These are phyloP conservation scores for Phytophthora multivora DNA, from an alignment of 352 stramenopile genomes.

Conservation along the genomic window DNA sequence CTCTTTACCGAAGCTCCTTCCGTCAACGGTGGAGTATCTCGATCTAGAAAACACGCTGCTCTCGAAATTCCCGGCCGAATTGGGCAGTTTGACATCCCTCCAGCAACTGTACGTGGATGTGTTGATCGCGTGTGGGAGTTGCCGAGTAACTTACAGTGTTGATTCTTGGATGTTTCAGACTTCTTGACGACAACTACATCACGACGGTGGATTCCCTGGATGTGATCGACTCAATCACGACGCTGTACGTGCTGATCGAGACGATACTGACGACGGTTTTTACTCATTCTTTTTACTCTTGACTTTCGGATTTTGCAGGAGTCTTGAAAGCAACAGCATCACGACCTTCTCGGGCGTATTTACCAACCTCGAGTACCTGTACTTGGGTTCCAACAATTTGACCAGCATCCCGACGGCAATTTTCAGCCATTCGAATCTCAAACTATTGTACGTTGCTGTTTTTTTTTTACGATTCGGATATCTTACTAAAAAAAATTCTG, in stretches of 20 bases:
- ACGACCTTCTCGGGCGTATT: constrained; percentile 56
- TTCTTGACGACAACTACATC: constrained; percentile 42
- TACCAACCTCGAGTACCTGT: constrained; percentile 50
- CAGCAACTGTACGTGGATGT: constrained; percentile 18
- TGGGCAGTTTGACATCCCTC: constrained; percentile 21
- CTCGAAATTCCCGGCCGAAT: constrained; percentile 22
- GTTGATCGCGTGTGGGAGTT: neutral
- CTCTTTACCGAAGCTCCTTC: constrained; percentile 20
- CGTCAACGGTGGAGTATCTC: constrained; percentile 23
- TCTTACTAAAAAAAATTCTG: constrained; percentile 6
- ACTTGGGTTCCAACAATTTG: constrained; percentile 53
- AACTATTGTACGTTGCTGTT: constrained; percentile 32
- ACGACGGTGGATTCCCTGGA: constrained; percentile 23
- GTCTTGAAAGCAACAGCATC: constrained; percentile 66
- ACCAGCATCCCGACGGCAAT: constrained; percentile 47
- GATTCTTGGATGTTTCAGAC: constrained; percentile 9
- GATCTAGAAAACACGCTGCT: constrained; percentile 35
- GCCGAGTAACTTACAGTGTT: neutral
- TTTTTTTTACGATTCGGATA: neutral
- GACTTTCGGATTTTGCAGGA: constrained; percentile 20
- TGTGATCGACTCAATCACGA: constrained; percentile 27
- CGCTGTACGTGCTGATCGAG: constrained; percentile 17
- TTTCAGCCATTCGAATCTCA: constrained; percentile 49
- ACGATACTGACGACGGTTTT: neutral
- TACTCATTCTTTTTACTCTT: neutral